phyloP scores from a whole-genome alignment of 2,329 filamentous ascomycete species.

The Bisporella sp. region DNA sequence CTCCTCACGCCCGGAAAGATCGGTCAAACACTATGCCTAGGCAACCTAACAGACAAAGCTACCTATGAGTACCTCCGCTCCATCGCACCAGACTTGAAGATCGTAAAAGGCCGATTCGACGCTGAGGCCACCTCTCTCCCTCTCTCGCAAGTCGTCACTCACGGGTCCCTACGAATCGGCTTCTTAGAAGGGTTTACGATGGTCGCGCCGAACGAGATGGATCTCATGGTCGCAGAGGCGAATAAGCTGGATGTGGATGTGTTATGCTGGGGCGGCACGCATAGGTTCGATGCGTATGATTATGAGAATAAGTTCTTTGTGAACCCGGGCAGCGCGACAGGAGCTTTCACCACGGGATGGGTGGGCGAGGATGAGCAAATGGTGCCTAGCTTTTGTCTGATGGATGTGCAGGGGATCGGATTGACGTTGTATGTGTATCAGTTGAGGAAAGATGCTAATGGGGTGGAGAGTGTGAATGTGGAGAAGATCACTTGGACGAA shows the following conservation, averaged over 20 bases:
- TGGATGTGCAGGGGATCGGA: conserved; percentile 98
- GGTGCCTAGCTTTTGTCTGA: conserved; percentile 88
- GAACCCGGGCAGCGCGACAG: conserved; percentile 61
- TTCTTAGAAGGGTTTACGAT: conserved; percentile 64
- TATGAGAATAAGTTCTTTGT: conserved; percentile 72
- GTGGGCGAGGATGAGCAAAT: conserved; percentile 59
- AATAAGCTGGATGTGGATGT: conserved; percentile 64
- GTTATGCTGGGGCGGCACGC: conserved; percentile 61
- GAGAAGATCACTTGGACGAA: conserved; percentile 85
- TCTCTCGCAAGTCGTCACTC: conserved; percentile 58
- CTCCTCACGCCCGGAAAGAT: conserved; percentile 80
- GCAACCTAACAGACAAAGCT: conserved; percentile 72
- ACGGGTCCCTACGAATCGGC: conserved; percentile 58
- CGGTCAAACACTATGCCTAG: conserved; percentile 71
- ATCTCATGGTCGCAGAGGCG: conserved; percentile 59
- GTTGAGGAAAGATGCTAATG: conserved; percentile 68
- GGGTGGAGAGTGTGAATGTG: conserved; percentile 71
- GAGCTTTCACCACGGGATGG: conserved; percentile 54
- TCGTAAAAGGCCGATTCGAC: conserved; percentile 61
- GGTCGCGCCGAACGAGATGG: conserved; percentile 55
- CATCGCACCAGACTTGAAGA: conserved; percentile 65
- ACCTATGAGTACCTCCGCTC: conserved; percentile 76
- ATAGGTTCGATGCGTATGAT: conserved; percentile 64
- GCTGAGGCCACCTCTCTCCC: conserved; percentile 60
- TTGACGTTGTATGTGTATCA: conserved; percentile 94